Conservation (phyloP, 2,329 filamentous ascomycete species). For the Emydomyces testavorans region DNA sequence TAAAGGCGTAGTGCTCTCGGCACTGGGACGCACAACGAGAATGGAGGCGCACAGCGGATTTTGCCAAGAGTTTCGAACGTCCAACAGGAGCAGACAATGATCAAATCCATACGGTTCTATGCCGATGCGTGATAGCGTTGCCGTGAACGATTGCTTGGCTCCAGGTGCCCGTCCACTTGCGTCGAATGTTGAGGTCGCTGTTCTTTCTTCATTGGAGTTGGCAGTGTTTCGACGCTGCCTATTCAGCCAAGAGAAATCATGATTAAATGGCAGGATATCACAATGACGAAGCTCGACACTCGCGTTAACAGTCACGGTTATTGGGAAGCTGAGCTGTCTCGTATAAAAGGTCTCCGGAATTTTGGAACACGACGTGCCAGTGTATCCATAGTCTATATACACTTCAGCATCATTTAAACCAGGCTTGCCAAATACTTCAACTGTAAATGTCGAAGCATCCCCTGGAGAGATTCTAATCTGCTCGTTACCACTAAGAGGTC, state of each 20-base stretch:
- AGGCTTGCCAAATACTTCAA: constrained; percentile 77
- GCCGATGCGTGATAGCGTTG: constrained; percentile 35
- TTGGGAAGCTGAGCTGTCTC: constrained; percentile 64
- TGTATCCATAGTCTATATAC: constrained; percentile 73
- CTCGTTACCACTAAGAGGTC: constrained; percentile 40
- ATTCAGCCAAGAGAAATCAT: constrained; percentile 54
- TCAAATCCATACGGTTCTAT: constrained; percentile 41
- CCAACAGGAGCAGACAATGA: constrained; percentile 68
- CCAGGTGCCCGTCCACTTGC: constrained; percentile 18
- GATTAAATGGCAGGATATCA: constrained; percentile 64
- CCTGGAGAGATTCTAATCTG: constrained; percentile 53
- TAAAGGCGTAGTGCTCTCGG: constrained; percentile 17
- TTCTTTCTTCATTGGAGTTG: constrained; percentile 9
- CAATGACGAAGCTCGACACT: constrained; percentile 72
- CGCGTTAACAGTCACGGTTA: constrained; percentile 84
- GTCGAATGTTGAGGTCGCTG: constrained; percentile 14
- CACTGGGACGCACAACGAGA: constrained; percentile 30
- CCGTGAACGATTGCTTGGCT: constrained; percentile 35
- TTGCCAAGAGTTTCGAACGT: constrained; percentile 84
- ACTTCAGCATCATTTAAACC: constrained; percentile 68
- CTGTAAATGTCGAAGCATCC: constrained; percentile 58
- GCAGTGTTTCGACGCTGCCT: constrained; percentile 14
- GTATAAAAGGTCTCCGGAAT: constrained; percentile 68
- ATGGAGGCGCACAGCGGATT: constrained; percentile 60
- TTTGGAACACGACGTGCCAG: constrained; percentile 59